These are phyloP conservation scores for Colletotrichum sublineola DNA, from an alignment of 2,329 filamentous ascomycete species.

Conservation along the genomic window DNA sequence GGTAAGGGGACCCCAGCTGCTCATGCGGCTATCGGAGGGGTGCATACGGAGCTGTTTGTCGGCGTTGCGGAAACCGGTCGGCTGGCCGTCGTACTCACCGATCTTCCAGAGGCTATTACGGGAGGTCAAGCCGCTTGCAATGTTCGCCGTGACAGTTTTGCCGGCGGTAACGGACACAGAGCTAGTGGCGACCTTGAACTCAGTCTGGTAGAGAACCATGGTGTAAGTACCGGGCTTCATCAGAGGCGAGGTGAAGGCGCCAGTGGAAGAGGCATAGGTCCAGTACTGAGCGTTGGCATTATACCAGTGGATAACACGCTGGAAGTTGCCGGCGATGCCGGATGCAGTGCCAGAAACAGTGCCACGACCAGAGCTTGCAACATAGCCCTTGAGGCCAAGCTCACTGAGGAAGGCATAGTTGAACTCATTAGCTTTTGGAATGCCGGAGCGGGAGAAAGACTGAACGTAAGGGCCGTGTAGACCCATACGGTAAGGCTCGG, in stretches of 20 bases:
- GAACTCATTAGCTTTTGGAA: conserved; percentile 61
- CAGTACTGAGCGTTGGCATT: conserved; percentile 75
- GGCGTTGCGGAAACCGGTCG: conserved; percentile 75
- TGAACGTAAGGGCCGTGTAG: conserved; percentile 76
- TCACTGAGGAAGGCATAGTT: conserved; percentile 72
- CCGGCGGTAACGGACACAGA: conserved; percentile 65
- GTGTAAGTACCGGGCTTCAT: conserved; percentile 79
- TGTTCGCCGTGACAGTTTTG: conserved; percentile 61
- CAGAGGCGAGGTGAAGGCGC: conserved; percentile 72
- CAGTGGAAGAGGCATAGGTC: conserved; percentile 66
- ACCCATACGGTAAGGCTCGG: conserved; percentile 72
- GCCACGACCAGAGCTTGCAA: conserved; percentile 67
- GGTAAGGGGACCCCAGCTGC: conserved; percentile 69
- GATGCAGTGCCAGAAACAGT: conserved; percentile 71
- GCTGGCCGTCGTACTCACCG: conserved; percentile 75
- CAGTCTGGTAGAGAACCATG: conserved; percentile 74
- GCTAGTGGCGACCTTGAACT: conserved; percentile 66
- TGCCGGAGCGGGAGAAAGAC: conserved; percentile 69
- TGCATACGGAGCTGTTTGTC: conserved; percentile 78
- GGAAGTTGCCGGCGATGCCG: conserved; percentile 65
- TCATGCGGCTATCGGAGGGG: conserved; percentile 74
- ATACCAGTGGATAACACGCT: conserved; percentile 75
- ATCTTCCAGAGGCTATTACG: conserved; percentile 72
- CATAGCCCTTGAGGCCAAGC: conserved; percentile 70
- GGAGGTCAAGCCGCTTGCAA: conserved; percentile 60